Base-by-base conservation (phyloP, 1,284 basidiomycete genomes). In the Cystobasidium pallidum region DNA sequence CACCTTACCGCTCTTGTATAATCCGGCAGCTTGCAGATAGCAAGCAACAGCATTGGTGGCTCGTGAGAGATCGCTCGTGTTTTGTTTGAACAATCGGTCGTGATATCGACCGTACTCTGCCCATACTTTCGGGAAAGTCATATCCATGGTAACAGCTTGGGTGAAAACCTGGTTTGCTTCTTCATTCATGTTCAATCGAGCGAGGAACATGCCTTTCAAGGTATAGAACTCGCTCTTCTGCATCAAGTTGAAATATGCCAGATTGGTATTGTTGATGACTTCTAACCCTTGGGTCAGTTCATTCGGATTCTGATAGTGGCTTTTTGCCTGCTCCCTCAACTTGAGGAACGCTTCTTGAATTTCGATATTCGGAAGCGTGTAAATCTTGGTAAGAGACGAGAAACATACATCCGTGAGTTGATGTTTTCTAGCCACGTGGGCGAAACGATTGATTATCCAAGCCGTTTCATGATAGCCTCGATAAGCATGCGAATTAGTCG, bases 381-480 rank as follows among this genome's bases (percentile, higher is more conserved):
- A 99, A 79, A 99, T 99, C 84, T 94, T 97, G 80, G 92, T 96
- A 77, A 99, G 85, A 0, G 91, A 91, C 17, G 86, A 91, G 82
- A 94, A 94, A 83, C 97, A 99, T 65, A 97, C 95, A 66, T 99
- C 95, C 64, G 94, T 86, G 11, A 99, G 86, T 75, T 95, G 91
- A 79, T 99, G 96, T 83, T 99, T 97, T 73, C 96, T 86, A 30
- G 97, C 95, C 67, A 98, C 94, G 80, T 99, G 96, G n/a, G 97
- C 97, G 80, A 99, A 99, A 10, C 96, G 89, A 81, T 99, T 99
- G 84, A 99, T 98, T 81, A 98, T 99, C 97, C 96, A 99, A 2
- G 96, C 96, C 0, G 94, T 99, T 84, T 99, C 96, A 80, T 99
- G 97, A 81, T 93, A 99, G n/a, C 96, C 97, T 67, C 97, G 87